Base-by-base conservation (phyloP, 2,329 filamentous ascomycete genomes). In the Teratosphaeria pseudoeucalypti region DNA sequence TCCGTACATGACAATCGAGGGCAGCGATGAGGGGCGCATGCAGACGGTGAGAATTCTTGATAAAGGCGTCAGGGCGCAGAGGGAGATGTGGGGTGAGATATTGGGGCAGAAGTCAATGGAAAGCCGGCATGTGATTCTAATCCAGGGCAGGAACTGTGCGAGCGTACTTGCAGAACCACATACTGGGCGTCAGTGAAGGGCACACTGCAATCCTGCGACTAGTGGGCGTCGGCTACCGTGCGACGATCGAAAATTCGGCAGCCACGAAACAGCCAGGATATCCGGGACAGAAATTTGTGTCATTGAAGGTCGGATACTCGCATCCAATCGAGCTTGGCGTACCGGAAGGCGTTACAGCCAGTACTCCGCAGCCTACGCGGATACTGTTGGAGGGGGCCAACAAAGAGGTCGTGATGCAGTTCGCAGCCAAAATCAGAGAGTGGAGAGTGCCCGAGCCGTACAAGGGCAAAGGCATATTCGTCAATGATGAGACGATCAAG, bases 401-500 rank as follows among this genome's bases (percentile, higher is more conserved):
- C 73, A 91, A 90, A 72, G 87, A 95, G 75, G 82, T 86, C 55
- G 85, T 99, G 64, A 94, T 91, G 82, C 86, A 88, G 60, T 96
- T 97, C 75, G 94, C 94, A 19, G 94, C 94, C 0, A 80, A 86
- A 67, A 95, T 99, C 66, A 82, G 90, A 68, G 83, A 80, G 75
- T 97, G 92, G 92, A 86, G 94, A 72, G 83, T 83, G 65, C 94
- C 94, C 34, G 94, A 99, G 78, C 94, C 94, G 65, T 99, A 99
- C 77, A 99, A 99, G 84, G 94, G 94, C 66, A 97, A 99, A 85
- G 94, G 94, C 68, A 95, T 99, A 68, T 99, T 97, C 74, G 87
- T 99, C 69, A 95, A 97, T 71, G 90, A 92, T 64, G 91, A 99
- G 82, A 96, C 91, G 34, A 96, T 99, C 78, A 95, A 88, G 82